These are phyloP conservation scores for Blumeriella jaapii DNA, from an alignment of 2,329 filamentous ascomycete species.

Conservation along the genomic window DNA sequence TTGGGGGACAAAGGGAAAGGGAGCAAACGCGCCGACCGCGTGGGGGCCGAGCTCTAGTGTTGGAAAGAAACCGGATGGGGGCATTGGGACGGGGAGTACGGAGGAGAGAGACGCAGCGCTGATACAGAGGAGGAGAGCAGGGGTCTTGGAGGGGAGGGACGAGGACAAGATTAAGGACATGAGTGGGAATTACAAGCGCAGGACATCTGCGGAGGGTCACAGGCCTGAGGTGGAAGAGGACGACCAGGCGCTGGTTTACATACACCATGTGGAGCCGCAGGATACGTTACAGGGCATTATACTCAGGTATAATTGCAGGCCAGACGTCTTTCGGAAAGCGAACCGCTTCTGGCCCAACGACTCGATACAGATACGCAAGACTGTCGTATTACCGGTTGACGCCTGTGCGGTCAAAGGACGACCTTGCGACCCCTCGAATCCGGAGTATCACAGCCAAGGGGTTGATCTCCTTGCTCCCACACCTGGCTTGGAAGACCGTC, in stretches of 20 bases:
- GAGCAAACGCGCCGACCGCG: constrained; percentile 13
- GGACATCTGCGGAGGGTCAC: constrained; percentile 23
- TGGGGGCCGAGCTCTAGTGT: constrained; percentile 21
- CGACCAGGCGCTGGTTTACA: constrained; percentile 74
- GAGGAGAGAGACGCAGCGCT: constrained; percentile 42
- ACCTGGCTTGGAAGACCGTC: constrained; percentile 29
- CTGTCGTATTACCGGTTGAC: constrained; percentile 76
- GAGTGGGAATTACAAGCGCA: constrained; percentile 22
- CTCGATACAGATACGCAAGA: constrained; percentile 72
- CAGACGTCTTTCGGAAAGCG: constrained; percentile 70
- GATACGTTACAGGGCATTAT: constrained; percentile 90
- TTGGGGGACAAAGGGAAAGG: constrained; percentile 10
- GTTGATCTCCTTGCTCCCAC: constrained; percentile 42
- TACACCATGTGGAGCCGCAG: constrained; percentile 70
- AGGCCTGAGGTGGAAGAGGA: constrained; percentile 33
- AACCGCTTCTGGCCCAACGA: constrained; percentile 95
- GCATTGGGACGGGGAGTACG: constrained; percentile 41
- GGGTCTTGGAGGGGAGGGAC: constrained; percentile 49
- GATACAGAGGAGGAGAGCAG: constrained; percentile 44
- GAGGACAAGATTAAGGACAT: constrained; percentile 46
- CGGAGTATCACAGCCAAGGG: constrained; percentile 27
- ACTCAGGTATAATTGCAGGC: constrained; percentile 78
- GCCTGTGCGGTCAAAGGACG: constrained; percentile 75
- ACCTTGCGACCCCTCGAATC: constrained; percentile 43
- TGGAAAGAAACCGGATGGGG: constrained; percentile 12